phyloP scores from a whole-genome alignment of 202 grass and related monocot species.

The Miscanthus sacchariflorus region DNA sequence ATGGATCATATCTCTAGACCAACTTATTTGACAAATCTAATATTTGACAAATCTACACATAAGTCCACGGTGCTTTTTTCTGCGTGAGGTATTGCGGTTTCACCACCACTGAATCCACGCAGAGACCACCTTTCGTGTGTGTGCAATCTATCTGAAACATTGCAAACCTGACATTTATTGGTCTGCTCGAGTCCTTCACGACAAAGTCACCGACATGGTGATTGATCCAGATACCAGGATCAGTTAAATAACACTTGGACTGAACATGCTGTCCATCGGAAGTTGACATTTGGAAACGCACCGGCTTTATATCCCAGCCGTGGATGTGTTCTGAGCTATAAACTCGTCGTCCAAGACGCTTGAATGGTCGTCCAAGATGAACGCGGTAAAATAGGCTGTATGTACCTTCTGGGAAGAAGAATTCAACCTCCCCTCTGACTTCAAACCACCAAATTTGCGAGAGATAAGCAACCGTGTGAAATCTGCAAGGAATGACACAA shows the following conservation, averaged over 20 bases:
- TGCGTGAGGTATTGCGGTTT: constrained; percentile 58
- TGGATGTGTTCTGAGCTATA: constrained; percentile 76
- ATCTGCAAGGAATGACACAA: constrained; percentile 54
- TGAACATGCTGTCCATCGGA: constrained; percentile 83
- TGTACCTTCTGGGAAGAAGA: constrained; percentile 86
- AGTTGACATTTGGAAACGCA: constrained; percentile 84
- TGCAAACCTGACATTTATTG: constrained; percentile 62
- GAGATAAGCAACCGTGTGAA: constrained; percentile 81
- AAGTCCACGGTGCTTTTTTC: constrained; percentile 30
- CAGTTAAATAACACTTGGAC: constrained; percentile 77
- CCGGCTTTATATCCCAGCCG: constrained; percentile 91
- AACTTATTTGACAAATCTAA: constrained; percentile 30
- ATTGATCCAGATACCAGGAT: constrained; percentile 78
- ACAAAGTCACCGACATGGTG: constrained; percentile 89
- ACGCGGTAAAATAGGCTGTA: constrained; percentile 86
- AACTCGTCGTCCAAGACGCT: constrained; percentile 60
- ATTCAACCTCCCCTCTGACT: constrained; percentile 76
- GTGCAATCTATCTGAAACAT: constrained; percentile 98
- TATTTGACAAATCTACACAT: constrained; percentile 26
- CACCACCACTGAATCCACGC: constrained; percentile 80
- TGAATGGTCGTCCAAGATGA: constrained; percentile 77
- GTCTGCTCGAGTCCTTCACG: constrained; percentile 55
- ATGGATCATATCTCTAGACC: background rate
- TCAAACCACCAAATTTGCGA: constrained; percentile 96
- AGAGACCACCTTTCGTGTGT: constrained; percentile 93